phyloP scores from a whole-genome alignment of 2,329 filamentous ascomycete species.

The Ophiostoma quercus region DNA sequence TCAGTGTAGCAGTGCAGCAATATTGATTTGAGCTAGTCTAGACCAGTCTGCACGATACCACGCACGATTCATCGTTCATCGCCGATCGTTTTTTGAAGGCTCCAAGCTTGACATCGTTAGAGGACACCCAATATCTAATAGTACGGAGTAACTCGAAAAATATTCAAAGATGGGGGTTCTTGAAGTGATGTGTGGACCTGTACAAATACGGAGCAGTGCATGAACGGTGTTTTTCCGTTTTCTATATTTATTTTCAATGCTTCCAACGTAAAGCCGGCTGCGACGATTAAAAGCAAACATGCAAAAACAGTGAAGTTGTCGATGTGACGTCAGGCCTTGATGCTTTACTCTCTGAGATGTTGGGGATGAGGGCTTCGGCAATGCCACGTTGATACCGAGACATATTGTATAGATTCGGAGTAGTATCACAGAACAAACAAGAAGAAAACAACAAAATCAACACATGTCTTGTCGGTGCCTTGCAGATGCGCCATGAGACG shows the following conservation, averaged over 20 bases:
- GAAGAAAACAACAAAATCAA: not conserved
- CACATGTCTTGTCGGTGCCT: not conserved
- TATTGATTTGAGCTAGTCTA: slow-evolving; percentile 4
- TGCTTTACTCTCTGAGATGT: too few species aligned
- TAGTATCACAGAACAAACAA: not conserved
- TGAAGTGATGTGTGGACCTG: not conserved
- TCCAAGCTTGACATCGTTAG: not conserved
- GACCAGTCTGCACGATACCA: not conserved
- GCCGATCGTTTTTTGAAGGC: not conserved
- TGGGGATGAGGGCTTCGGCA: not conserved
- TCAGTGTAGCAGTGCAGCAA: not conserved
- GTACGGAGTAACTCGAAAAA: not conserved
- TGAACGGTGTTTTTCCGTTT: not conserved
- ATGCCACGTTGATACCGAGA: not conserved
- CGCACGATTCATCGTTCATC: slow-evolving; percentile 1
- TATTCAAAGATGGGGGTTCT: not conserved
- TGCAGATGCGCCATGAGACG: not conserved
- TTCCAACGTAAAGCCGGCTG: not conserved
- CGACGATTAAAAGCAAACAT: not conserved
- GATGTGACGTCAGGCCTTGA: not conserved
- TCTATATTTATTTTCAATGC: not conserved
- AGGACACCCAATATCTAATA: not conserved
- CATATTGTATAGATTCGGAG: not conserved
- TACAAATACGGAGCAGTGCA: not conserved
- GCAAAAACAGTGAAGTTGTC: not conserved